These are phyloP conservation scores for Fomitopsis schrenkii DNA, from an alignment of 1,284 basidiomycete genomes.

Conservation along the genomic window DNA sequence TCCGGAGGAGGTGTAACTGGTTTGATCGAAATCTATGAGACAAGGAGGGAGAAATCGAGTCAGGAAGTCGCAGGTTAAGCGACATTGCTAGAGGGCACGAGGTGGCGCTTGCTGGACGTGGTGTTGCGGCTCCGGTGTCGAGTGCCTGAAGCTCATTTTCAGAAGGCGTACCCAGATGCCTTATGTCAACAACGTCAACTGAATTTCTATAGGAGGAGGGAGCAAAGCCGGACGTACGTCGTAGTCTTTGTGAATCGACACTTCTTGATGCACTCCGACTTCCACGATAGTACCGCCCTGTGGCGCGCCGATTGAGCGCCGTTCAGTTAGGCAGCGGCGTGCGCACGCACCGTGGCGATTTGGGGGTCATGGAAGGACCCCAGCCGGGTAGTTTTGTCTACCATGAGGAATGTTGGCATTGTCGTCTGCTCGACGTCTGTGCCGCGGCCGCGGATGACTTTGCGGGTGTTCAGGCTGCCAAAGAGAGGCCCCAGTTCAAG, in stretches of 20 bases:
- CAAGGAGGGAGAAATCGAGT: neutral
- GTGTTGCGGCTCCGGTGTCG: neutral
- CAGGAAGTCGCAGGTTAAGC: neutral
- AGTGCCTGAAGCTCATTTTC: neutral
- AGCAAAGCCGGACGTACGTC: neutral
- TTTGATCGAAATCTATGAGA: neutral
- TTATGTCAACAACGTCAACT: too few relatives aligned
- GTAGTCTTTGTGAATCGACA: neutral
- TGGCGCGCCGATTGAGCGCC: neutral
- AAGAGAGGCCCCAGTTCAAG: neutral
- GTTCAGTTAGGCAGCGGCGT: neutral
- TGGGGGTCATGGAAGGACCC: neutral
- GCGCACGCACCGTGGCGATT: neutral
- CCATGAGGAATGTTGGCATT: constrained; percentile 40
- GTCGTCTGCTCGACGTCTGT: constrained; percentile 35
- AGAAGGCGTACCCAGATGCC: neutral
- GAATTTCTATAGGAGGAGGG: too few relatives aligned
- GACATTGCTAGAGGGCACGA: neutral
- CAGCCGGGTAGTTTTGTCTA: constrained; percentile 25
- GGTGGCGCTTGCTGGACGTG: neutral
- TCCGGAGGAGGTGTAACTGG: too few relatives aligned
- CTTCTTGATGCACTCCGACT: neutral
- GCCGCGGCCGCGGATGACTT: constrained; percentile 38
- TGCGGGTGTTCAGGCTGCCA: constrained; percentile 39
- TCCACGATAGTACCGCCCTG: neutral